Evolutionary conservation across 176 grass and related monocot species (phyloP).

Genomic region (Lolium perenne): DNA sequence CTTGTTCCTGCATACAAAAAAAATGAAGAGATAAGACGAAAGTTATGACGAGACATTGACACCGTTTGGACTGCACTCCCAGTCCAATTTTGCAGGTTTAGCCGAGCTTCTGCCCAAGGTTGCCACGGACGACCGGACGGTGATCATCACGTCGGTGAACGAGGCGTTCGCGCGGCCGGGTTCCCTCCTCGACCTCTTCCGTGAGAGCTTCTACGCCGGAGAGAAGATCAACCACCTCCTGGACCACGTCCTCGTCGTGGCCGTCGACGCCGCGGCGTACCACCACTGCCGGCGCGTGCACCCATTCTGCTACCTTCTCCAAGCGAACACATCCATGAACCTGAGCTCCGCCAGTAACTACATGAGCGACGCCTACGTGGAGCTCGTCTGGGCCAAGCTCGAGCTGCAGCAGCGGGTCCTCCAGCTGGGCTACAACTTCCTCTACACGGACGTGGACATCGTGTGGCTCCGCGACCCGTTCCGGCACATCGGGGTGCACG

Average conservation of each 20-base stretch:
- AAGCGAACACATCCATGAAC: background rate
- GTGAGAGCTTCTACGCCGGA: slow-evolving; percentile 54
- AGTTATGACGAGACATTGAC: background rate
- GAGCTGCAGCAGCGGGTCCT: slow-evolving; percentile 57
- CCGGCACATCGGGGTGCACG: slow-evolving; percentile 41
- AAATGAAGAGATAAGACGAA: background rate
- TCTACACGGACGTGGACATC: slow-evolving; percentile 68
- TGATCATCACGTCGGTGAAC: slow-evolving; percentile 87
- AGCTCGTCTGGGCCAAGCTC: slow-evolving; percentile 27
- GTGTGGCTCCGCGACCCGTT: slow-evolving; percentile 68
- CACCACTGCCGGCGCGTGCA: slow-evolving; percentile 49
- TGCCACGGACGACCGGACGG: slow-evolving; percentile 64
- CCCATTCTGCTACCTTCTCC: slow-evolving; percentile 59
- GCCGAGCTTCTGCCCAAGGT: slow-evolving; percentile 51
- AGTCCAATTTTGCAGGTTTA: slow-evolving; percentile 49
- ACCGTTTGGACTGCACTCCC: background rate
- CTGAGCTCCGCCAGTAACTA: background rate
- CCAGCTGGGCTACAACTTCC: slow-evolving; percentile 68
- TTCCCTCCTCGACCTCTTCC: slow-evolving; percentile 78
- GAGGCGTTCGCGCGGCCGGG: slow-evolving; percentile 64
- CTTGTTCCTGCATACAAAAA: background rate
- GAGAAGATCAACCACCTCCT: slow-evolving; percentile 34
- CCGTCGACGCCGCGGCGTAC: slow-evolving; percentile 45
- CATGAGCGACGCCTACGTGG: background rate
- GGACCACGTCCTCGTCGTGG: slow-evolving; percentile 45